A percentile compares a stretch with the other conserved stretches of the same genome.
Conservation (phyloP, 179 eudicot species). For the Actinidia polygama region DNA sequence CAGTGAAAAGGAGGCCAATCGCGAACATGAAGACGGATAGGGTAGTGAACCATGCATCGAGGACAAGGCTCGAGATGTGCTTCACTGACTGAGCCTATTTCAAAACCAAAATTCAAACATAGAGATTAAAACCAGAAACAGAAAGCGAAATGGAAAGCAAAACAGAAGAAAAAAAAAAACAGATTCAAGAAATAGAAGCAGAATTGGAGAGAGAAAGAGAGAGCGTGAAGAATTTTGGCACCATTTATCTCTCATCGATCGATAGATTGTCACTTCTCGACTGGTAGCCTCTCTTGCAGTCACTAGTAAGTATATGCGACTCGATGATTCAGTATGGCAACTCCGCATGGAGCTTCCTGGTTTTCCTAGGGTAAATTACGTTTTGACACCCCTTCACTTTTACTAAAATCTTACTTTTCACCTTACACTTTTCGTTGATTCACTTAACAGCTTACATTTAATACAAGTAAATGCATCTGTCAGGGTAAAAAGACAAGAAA, state of each 20-base stretch:
- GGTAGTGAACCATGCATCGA: conserved; percentile 68
- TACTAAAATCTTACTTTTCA: too few species aligned
- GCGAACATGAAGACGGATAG: conserved; percentile 72
- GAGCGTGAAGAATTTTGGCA: conserved; percentile 6
- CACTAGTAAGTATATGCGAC: neutral
- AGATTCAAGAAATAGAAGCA: neutral
- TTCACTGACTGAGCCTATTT: conserved; percentile 56
- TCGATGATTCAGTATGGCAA: neutral
- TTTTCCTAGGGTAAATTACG: neutral
- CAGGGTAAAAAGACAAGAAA: too few species aligned
- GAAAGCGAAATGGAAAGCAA: neutral
- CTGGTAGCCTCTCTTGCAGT: neutral
- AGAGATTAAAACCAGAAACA: neutral
- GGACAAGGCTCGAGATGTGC: conserved; percentile 77
- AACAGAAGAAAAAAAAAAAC: too few species aligned
- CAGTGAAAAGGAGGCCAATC: conserved; percentile 71
- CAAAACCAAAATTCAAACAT: neutral
- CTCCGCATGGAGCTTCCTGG: neutral
- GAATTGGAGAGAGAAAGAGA: neutral
- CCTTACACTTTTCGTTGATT: too few species aligned
- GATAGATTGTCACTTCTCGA: conserved; percentile 9
- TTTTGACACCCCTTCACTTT: too few species aligned
- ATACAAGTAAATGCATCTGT: too few species aligned
- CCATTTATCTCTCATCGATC: conserved; percentile 14
- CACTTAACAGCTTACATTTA: too few species aligned